A percentile compares a stretch with the other conserved stretches of the same genome.
Conservation (phyloP, 805 yeast genomes). For the Diddensiella caesifluorescens region DNA sequence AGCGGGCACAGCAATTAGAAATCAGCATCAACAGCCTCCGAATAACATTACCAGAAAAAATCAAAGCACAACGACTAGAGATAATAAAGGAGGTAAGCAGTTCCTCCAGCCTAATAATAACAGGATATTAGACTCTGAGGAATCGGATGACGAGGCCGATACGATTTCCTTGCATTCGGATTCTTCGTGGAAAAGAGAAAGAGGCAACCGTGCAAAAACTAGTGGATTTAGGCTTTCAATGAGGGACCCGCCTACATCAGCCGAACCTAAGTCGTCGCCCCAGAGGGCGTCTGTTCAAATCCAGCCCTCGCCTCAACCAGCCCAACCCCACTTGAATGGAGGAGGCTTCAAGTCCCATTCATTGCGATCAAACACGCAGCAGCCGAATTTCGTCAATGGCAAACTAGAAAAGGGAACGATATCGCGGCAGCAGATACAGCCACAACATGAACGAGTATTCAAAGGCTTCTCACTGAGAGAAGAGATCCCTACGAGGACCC, state of each 20-base stretch:
- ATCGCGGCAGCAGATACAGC: too few species aligned
- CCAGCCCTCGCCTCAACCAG: conserved; percentile 1
- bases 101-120: too few species aligned
- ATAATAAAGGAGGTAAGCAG: too few species aligned
- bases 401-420: too few species aligned
- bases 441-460: conserved; percentile 3
- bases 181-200: conserved; percentile 23
- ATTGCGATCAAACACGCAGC: conserved; percentile 4
- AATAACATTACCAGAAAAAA: too few species aligned
- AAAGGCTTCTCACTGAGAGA: conserved; percentile 11
- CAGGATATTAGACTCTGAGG: too few species aligned
- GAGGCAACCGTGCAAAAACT: conserved; percentile 4
- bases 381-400: conserved; percentile 8
- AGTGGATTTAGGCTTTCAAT: background rate
- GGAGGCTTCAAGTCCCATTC: conserved; percentile 14
- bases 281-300: too few species aligned
- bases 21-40: background rate
- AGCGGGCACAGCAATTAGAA: background rate
- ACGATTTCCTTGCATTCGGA: conserved; percentile 22
- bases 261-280: too few species aligned
- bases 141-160: conserved; percentile 19
- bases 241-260: too few species aligned
- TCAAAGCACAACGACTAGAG: too few species aligned
- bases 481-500: background rate
- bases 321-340: background rate